Conservation (phyloP, 345 rosid species). For the Raphanus sativus region DNA sequence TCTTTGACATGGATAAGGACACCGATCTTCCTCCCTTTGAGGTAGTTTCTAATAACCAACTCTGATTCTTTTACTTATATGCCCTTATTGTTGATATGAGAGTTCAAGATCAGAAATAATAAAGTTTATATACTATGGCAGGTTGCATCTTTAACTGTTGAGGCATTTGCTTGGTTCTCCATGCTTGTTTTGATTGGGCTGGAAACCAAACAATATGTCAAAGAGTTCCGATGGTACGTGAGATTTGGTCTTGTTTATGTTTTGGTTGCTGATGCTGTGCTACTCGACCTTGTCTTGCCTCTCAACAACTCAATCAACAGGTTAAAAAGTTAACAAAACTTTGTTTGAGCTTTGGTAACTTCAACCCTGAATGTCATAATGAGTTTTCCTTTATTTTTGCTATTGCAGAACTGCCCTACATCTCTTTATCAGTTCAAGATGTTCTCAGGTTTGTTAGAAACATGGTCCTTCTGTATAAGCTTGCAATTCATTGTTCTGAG, state of each 20-base stretch:
- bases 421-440: slow-evolving; percentile 58
- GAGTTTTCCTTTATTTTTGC: neutral
- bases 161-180: slow-evolving; percentile 81
- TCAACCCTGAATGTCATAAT: slow-evolving; percentile 10
- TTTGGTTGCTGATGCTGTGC: slow-evolving; percentile 81
- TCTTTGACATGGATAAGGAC: slow-evolving; percentile 59
- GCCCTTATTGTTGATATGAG: no score
- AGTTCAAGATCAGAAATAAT: neutral
- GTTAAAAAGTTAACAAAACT: slow-evolving; percentile 34
- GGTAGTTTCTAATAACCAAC: slow-evolving; percentile 41
- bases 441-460: slow-evolving; percentile 66
- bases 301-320: slow-evolving; percentile 52
- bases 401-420: slow-evolving; percentile 50
- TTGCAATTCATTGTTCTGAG: slow-evolving; percentile 10
- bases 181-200: slow-evolving; percentile 65
- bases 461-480: neutral
- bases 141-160: slow-evolving; percentile 62
- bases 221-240: slow-evolving; percentile 81
- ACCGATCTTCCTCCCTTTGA: slow-evolving; percentile 70
- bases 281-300: slow-evolving; percentile 67
- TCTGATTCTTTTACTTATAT: neutral
- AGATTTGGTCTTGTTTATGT: slow-evolving; percentile 80
- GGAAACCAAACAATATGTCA: slow-evolving; percentile 66
- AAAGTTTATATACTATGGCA: slow-evolving; percentile 26
- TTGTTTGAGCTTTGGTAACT: neutral